A percentile compares a stretch with the other conserved stretches of the same genome.
These are phyloP conservation scores for Penicillium nordicum DNA, from an alignment of 2,329 filamentous ascomycete genomes.

Conservation along the genomic window DNA sequence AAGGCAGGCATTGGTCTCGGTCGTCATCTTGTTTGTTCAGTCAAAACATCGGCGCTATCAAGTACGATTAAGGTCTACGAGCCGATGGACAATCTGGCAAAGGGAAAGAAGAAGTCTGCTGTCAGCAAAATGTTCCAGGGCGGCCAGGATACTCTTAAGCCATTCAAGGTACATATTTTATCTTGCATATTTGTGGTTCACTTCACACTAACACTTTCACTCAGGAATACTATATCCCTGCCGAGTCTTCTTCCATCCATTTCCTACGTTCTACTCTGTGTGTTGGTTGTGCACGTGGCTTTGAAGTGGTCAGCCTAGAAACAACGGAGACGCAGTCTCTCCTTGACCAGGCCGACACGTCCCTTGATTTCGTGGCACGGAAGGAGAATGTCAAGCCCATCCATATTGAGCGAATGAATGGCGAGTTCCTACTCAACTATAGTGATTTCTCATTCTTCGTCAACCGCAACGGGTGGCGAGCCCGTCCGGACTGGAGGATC, in stretches of 20 bases:
- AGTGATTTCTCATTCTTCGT: constrained; percentile 99
- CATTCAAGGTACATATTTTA: constrained; percentile 65
- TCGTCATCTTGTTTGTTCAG: constrained; percentile 89
- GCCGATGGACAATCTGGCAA: constrained; percentile 89
- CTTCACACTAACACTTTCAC: constrained; percentile 9
- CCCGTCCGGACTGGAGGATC: constrained; percentile 92
- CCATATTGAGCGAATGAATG: constrained; percentile 93
- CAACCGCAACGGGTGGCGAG: constrained; percentile 96
- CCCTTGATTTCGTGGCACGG: constrained; percentile 90
- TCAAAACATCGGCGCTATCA: constrained; percentile 88
- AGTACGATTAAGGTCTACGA: constrained; percentile 99
- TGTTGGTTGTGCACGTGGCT: constrained; percentile 90
- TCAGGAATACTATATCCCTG: constrained; percentile 94
- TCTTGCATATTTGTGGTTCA: background rate
- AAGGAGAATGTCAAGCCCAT: constrained; percentile 93
- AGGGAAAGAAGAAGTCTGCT: constrained; percentile 92
- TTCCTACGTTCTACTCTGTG: constrained; percentile 96
- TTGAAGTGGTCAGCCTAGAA: constrained; percentile 94
- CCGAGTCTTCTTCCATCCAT: constrained; percentile 96
- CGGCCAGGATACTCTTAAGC: constrained; percentile 90
- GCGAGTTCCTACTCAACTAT: constrained; percentile 96
- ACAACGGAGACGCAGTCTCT: constrained; percentile 97
- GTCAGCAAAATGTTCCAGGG: constrained; percentile 93
- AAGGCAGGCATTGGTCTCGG: constrained; percentile 93
- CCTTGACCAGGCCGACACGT: constrained; percentile 95